Evolutionary conservation across 2,329 filamentous ascomycete species (phyloP).

Genomic region (Zasmidium cellare): DNA sequence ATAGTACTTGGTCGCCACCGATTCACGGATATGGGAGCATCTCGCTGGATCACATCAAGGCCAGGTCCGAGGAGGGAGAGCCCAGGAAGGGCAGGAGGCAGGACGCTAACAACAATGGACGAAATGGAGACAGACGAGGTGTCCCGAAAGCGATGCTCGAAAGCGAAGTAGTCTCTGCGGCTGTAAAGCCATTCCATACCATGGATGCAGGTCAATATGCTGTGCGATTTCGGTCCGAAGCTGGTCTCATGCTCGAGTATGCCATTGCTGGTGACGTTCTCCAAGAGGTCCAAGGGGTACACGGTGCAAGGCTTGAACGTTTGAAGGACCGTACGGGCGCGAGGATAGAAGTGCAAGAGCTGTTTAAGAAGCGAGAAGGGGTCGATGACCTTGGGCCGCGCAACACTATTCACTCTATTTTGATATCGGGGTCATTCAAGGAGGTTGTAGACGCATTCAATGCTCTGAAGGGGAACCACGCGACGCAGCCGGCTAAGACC

Average conservation of each 20-base stretch:
- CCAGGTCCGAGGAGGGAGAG: neutral
- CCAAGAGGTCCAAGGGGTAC: neutral
- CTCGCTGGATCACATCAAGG: too few relatives aligned
- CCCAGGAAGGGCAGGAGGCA: neutral
- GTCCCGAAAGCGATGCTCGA: neutral
- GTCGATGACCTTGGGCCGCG: neutral
- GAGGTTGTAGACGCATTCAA: conserved; percentile 5
- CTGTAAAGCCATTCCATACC: conserved; percentile 17
- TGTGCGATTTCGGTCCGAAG: conserved; percentile 20
- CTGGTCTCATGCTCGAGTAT: conserved; percentile 21
- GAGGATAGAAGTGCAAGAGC: conserved; percentile 16
- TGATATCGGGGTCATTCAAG: conserved; percentile 19
- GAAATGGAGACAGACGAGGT: neutral
- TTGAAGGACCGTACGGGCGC: conserved; percentile 7
- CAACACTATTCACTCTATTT: conserved; percentile 10
- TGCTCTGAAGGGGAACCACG: neutral
- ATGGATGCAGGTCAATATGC: conserved; percentile 17
- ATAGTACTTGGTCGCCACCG: neutral
- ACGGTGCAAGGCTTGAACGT: conserved; percentile 3
- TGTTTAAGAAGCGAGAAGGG: neutral
- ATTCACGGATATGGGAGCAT: too few relatives aligned
- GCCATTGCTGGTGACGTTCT: conserved; percentile 11
- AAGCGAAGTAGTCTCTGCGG: conserved; percentile 8
- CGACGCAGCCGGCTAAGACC: too few relatives aligned
- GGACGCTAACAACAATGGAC: neutral